Percentiles rank a stretch among this genome's conserved stretches.
Evolutionary conservation across 306 rosid genomes (phyloP).

Genomic region (Senna siamea): DNA sequence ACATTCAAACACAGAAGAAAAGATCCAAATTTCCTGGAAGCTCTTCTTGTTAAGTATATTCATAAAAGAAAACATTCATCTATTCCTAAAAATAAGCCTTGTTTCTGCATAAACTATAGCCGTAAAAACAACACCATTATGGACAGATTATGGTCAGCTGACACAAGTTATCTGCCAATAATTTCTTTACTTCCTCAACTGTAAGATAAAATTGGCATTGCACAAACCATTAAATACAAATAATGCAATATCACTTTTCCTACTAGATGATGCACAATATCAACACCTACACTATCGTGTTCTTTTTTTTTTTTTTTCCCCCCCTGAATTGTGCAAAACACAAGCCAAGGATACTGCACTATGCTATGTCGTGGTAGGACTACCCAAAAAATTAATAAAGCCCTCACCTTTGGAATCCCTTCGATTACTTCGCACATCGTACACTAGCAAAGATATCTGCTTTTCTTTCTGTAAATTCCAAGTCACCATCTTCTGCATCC

Average conservation of each 20-base stretch:
- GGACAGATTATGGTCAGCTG: neutral
- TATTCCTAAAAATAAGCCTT: neutral
- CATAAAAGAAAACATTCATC: neutral
- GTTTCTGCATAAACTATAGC: conserved; percentile 9
- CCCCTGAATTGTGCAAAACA: conserved; percentile 28
- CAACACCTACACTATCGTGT: conserved; percentile 36
- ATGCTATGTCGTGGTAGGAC: conserved; percentile 24
- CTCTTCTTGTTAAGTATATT: conserved; percentile 1
- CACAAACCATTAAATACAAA: conserved; percentile 32
- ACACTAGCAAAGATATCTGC: conserved; percentile 54
- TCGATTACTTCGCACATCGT: neutral
- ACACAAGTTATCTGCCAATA: conserved; percentile 10
- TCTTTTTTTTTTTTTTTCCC: neutral
- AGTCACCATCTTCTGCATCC: conserved; percentile 37
- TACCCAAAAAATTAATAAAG: conserved; percentile 25
- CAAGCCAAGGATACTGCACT: conserved; percentile 17
- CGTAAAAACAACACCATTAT: neutral
- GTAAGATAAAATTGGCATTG: conserved; percentile 24
- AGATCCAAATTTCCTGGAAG: conserved; percentile 3
- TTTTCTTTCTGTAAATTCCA: conserved; percentile 48
- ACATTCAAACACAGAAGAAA: neutral
- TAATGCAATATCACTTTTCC: conserved; percentile 42
- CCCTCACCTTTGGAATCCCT: conserved; percentile 26
- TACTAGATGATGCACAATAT: neutral
- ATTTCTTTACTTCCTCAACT: conserved; percentile 18